Evolutionary conservation across 2,329 filamentous ascomycete genomes (phyloP).

Genomic region (Parafenestella ontariensis): DNA sequence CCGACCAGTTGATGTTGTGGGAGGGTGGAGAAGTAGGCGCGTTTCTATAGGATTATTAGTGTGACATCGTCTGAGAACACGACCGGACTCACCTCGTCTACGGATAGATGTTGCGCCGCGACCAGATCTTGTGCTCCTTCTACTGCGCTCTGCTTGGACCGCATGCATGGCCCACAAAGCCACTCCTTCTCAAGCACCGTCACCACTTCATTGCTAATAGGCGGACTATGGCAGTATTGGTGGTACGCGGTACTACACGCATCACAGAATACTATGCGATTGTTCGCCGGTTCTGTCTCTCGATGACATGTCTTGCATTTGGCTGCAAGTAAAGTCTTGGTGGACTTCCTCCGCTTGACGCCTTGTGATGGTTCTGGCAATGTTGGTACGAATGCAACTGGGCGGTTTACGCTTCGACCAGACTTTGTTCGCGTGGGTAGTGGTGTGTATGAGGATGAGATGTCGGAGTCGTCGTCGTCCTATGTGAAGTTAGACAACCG

Average conservation of each 20-base stretch:
- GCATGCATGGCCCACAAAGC: slow-evolving; percentile 70
- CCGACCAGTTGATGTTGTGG: slow-evolving; percentile 68
- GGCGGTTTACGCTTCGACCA: slow-evolving; percentile 73
- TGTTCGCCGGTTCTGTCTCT: slow-evolving; percentile 73
- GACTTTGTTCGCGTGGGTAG: slow-evolving; percentile 75
- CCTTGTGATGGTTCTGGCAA: slow-evolving; percentile 56
- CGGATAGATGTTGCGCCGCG: slow-evolving; percentile 48
- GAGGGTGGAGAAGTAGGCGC: slow-evolving; percentile 67
- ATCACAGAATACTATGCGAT: slow-evolving; percentile 87
- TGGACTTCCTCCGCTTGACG: slow-evolving; percentile 65
- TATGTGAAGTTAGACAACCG: slow-evolving; percentile 26
- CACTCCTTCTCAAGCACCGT: slow-evolving; percentile 72
- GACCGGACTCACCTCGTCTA: slow-evolving; percentile 50
- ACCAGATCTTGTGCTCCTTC: slow-evolving; percentile 49
- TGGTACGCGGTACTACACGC: slow-evolving; percentile 82
- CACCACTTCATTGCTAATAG: slow-evolving; percentile 73
- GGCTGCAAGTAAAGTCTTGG: slow-evolving; percentile 57
- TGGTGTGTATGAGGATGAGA: slow-evolving; percentile 58
- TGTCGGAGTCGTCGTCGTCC: slow-evolving; percentile 47
- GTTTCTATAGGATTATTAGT: slow-evolving; percentile 58
- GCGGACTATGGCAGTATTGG: slow-evolving; percentile 79
- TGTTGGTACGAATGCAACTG: slow-evolving; percentile 67
- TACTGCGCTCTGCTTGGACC: slow-evolving; percentile 38
- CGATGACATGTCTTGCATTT: slow-evolving; percentile 77
- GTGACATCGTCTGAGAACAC: neutral